A percentile compares a stretch with the other conserved stretches of the same genome.
phyloP scores from a whole-genome alignment of 1,284 basidiomycete species.

The Golubevia pallescens region DNA sequence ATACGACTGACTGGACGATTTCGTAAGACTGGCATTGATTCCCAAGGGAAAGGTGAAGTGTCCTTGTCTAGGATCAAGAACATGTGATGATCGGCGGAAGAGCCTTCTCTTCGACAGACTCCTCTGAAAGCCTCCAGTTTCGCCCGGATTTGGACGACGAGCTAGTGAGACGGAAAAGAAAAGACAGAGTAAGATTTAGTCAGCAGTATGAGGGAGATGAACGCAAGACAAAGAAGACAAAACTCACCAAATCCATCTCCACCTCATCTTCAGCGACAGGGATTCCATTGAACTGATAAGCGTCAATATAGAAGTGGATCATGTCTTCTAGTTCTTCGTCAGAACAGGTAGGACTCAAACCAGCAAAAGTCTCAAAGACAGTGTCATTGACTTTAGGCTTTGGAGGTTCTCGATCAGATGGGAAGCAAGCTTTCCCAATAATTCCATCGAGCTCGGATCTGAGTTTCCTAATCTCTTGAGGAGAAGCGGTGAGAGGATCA shows the following conservation, averaged over 20 bases:
- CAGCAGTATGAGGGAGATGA: too few relatives aligned
- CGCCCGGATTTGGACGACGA: slow-evolving; percentile 52
- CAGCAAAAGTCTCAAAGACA: slow-evolving; percentile 83
- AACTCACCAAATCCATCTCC: slow-evolving; percentile 80
- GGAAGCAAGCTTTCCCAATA: slow-evolving; percentile 73
- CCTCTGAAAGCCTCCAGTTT: too few relatives aligned
- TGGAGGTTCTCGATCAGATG: slow-evolving; percentile 71
- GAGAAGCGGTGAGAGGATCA: neutral
- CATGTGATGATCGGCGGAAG: slow-evolving; percentile 68
- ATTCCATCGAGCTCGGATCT: slow-evolving; percentile 75
- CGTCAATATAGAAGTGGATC: slow-evolving; percentile 89
- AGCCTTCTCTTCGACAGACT: too few relatives aligned
- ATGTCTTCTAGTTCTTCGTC: slow-evolving; percentile 96
- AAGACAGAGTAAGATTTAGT: neutral
- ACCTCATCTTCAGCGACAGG: slow-evolving; percentile 89
- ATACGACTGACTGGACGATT: slow-evolving; percentile 87
- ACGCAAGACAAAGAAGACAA: too few relatives aligned
- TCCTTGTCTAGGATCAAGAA: slow-evolving; percentile 92
- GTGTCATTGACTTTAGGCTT: slow-evolving; percentile 72
- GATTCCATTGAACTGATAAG: slow-evolving; percentile 89
- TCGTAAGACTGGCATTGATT: slow-evolving; percentile 85
- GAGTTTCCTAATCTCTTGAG: slow-evolving; percentile 63
- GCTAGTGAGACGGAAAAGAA: slow-evolving; percentile 32
- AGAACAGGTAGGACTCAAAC: slow-evolving; percentile 77
- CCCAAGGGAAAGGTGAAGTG: slow-evolving; percentile 90